Conservation (phyloP, 257 asterid species). For the Solanum clarkiae region DNA sequence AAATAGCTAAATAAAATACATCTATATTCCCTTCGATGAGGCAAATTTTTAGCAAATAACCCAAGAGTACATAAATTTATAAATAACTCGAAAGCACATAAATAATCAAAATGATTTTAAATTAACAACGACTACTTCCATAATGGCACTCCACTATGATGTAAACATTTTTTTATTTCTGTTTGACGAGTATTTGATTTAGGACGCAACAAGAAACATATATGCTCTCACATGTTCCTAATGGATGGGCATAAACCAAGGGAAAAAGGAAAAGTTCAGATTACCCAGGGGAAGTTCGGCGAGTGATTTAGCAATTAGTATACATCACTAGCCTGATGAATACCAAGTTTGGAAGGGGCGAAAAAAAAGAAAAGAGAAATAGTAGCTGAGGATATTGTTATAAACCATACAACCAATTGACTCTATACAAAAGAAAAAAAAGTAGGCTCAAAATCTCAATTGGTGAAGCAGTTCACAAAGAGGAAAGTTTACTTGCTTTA, state of each 20-base stretch:
- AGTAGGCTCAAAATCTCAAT: background rate
- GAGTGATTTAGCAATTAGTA: background rate
- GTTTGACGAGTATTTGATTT: no score
- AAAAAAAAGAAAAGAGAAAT: background rate
- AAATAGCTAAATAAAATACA: no score
- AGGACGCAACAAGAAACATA: no score
- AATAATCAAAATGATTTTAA: no score
- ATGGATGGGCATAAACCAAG: background rate
- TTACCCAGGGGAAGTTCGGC: background rate
- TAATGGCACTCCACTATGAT: no score
- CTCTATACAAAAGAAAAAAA: background rate
- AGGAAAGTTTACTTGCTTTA: slow-evolving; percentile 48
- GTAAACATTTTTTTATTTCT: no score
- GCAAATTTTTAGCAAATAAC: no score
- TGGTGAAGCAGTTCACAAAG: background rate
- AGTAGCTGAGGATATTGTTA: background rate
- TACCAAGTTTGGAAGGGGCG: background rate
- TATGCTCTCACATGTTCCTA: no score
- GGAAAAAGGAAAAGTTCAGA: background rate
- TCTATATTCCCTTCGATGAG: no score
- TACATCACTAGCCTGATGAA: background rate
- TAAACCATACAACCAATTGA: background rate
- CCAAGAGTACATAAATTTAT: no score
- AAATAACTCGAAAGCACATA: no score
- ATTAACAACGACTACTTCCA: no score